Evolutionary conservation across 345 rosid species (phyloP).

Genomic region (Aquilaria yunnanensis): DNA sequence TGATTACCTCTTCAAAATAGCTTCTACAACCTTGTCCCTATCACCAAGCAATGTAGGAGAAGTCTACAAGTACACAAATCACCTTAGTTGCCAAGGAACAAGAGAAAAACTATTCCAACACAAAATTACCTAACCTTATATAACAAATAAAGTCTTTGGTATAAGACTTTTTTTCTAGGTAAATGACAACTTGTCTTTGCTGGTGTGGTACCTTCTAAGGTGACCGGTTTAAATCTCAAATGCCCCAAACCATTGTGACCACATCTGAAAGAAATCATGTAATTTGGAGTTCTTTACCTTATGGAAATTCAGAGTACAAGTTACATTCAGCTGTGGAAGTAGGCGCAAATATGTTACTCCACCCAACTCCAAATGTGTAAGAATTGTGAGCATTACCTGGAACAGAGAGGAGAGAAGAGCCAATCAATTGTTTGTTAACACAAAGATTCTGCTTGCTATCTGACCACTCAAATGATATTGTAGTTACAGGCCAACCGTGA

Average conservation of each 20-base stretch:
- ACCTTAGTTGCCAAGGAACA: constrained; percentile 19
- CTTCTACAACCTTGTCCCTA: constrained; percentile 51
- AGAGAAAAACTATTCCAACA: neutral
- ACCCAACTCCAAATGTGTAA: constrained; percentile 90
- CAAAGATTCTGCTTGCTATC: neutral
- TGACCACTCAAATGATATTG: neutral
- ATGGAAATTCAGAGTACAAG: constrained; percentile 83
- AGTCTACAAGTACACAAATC: constrained; percentile 49
- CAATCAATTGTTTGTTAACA: neutral
- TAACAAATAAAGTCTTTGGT: too few species aligned
- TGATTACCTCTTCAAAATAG: constrained; percentile 69
- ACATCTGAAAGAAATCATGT: neutral
- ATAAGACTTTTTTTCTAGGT: too few species aligned
- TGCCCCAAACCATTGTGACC: too few species aligned
- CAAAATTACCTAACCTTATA: too few species aligned
- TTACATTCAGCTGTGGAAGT: constrained; percentile 64
- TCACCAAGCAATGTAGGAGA: constrained; percentile 66
- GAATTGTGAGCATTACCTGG: constrained; percentile 89
- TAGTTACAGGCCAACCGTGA: constrained; percentile 1
- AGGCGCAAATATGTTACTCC: constrained; percentile 67
- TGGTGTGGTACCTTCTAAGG: too few species aligned
- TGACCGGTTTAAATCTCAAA: too few species aligned
- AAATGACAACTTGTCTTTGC: too few species aligned
- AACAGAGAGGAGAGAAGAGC: constrained; percentile 1
- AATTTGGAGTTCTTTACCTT: constrained; percentile 44